Conservation (phyloP, 148 eudicot species). For the Rhododendron kiyosumense region DNA sequence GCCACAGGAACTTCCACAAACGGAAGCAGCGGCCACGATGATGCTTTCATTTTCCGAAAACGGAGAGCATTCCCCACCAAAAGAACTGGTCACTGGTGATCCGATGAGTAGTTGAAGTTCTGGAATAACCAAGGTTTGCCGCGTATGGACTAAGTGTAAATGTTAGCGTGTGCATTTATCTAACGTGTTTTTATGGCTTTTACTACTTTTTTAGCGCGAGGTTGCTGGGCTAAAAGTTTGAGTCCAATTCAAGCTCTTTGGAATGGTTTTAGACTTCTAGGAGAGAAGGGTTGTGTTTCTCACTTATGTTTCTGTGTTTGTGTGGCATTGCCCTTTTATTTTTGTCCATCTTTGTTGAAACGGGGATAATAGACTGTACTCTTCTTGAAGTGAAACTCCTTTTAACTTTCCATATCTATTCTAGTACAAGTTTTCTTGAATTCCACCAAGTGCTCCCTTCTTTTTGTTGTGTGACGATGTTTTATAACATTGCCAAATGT, state of each 20-base stretch:
- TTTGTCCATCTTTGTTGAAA: background rate
- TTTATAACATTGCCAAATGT: background rate
- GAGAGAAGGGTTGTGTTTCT: background rate
- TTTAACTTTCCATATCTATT: background rate
- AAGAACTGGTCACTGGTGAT: background rate
- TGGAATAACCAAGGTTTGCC: background rate
- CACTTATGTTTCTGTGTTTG: background rate
- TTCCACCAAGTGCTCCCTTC: background rate
- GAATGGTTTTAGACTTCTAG: background rate
- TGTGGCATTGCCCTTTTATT: background rate
- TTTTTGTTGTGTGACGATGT: background rate
- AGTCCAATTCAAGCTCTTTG: background rate
- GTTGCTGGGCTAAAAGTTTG: background rate
- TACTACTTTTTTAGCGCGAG: background rate
- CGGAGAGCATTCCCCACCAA: background rate
- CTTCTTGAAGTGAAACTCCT: background rate
- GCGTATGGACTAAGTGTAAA: slow-evolving; percentile 7
- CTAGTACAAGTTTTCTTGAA: background rate
- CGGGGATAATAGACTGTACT: background rate
- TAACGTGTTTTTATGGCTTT: slow-evolving; percentile 6
- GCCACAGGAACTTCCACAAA: background rate
- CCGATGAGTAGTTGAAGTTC: slow-evolving; percentile 7
- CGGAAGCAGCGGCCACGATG: slow-evolving; percentile 13
- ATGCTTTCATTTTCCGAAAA: background rate
- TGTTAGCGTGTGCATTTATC: slow-evolving; percentile 10